Evolutionary conservation across 2,329 filamentous ascomycete genomes (phyloP).

Genomic region (Fusarium fujikuroi): DNA sequence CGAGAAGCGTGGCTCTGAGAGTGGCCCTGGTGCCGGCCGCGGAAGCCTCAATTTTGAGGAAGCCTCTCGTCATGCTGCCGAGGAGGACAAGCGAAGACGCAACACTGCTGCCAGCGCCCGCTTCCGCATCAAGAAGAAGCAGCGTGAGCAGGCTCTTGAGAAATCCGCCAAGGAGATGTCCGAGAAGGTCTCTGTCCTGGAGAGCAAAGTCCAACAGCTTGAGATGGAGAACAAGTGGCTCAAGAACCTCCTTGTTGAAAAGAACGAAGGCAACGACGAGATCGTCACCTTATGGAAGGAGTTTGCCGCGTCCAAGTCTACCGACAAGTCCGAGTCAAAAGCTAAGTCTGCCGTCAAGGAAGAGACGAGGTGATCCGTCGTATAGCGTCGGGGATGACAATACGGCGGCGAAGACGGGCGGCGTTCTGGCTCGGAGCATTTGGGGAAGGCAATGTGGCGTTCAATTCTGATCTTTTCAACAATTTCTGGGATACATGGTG

Average conservation of each 20-base stretch:
- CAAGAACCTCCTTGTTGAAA: slow-evolving; percentile 83
- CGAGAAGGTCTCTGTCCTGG: slow-evolving; percentile 79
- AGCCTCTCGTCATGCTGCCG: slow-evolving; percentile 76
- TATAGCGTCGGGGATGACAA: slow-evolving; percentile 22
- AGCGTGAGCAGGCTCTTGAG: slow-evolving; percentile 87
- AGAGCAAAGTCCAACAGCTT: slow-evolving; percentile 79
- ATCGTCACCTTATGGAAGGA: slow-evolving; percentile 64
- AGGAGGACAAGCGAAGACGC: slow-evolving; percentile 89
- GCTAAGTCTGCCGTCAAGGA: slow-evolving; percentile 42
- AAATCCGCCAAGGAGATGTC: slow-evolving; percentile 84
- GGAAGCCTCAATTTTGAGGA: slow-evolving; percentile 72
- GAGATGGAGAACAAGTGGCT: slow-evolving; percentile 87
- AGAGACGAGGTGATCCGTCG: slow-evolving; percentile 35
- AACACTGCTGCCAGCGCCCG: slow-evolving; percentile 90
- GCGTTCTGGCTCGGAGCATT: slow-evolving; percentile 42
- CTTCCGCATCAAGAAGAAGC: slow-evolving; percentile 96
- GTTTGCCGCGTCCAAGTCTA: slow-evolving; percentile 52
- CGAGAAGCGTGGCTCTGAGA: slow-evolving; percentile 61
- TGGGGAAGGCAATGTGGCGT: slow-evolving; percentile 33
- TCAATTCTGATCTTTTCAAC: slow-evolving; percentile 39
- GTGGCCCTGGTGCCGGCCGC: slow-evolving; percentile 52
- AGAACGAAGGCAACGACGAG: slow-evolving; percentile 73
- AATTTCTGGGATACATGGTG: slow-evolving; percentile 30
- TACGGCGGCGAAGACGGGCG: slow-evolving; percentile 29
- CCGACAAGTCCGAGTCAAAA: slow-evolving; percentile 46